Percentiles rank a stretch among this genome's conserved stretches.
Evolutionary conservation across 73 alveolate genomes (phyloP).

Genomic region (Symbiodinium pilosum): DNA sequence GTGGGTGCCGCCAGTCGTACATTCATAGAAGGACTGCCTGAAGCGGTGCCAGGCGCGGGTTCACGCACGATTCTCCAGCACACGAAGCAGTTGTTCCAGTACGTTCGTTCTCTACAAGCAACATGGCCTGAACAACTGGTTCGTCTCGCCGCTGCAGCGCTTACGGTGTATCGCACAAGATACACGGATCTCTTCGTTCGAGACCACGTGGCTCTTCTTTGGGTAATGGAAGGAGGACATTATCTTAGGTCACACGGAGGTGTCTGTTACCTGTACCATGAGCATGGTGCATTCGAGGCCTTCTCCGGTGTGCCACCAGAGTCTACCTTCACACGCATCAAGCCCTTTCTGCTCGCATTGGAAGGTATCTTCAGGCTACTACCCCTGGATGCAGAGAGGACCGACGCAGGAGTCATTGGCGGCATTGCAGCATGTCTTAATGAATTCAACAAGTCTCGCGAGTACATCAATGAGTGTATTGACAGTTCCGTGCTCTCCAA

Average conservation of each 20-base stretch:
- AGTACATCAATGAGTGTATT: neutral
- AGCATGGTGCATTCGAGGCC: conserved; percentile 14
- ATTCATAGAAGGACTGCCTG: neutral
- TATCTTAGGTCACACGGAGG: conserved; percentile 34
- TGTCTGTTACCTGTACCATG: conserved; percentile 50
- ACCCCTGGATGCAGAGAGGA: neutral
- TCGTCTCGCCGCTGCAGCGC: neutral
- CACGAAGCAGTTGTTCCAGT: neutral
- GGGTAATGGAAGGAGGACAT: conserved; percentile 43
- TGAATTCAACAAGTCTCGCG: neutral
- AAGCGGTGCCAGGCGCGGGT: neutral
- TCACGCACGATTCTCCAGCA: neutral
- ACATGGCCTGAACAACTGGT: neutral
- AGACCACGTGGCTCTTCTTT: conserved; percentile 2
- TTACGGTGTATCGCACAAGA: neutral
- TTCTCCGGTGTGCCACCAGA: conserved; percentile 28
- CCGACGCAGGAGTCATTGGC: neutral
- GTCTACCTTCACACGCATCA: neutral
- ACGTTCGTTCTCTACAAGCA: neutral
- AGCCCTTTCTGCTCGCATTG: neutral
- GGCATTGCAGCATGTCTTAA: neutral
- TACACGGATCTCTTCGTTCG: neutral
- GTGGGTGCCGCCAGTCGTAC: neutral
- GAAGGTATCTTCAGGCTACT: conserved; percentile 26
- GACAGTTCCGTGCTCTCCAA: neutral